Evolutionary conservation across 805 yeast genomes (phyloP), one percentile per base, ranked within the genome.

Genomic region (Pichia manshurica): DNA sequence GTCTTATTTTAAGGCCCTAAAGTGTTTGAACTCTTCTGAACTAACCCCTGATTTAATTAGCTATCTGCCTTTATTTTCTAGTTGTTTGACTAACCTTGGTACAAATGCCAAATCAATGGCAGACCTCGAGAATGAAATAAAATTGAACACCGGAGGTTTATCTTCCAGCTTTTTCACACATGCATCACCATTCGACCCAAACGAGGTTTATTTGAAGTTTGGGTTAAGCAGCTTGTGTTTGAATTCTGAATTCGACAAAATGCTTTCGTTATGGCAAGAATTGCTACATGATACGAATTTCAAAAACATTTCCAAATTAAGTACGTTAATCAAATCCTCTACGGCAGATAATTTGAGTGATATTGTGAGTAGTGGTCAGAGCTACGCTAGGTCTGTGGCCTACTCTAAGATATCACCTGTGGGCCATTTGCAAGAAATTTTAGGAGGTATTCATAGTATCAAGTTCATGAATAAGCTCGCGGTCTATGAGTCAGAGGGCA

Each of bases 281-380:
- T 63, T 91, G n/a, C 65, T 91, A 36, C 57, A 70, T 10, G 76
- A 79, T 37, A 88, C 96, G 0, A 79, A 83, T 56, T 84, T 87
- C 57, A 61, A 63, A 20, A 78, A 81, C 50, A 68, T 79, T 42
- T 83, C 81, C 45, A 91, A 89, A 59, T 70, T 93, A 49, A 72
- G 78, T 48, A 79, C 85, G 1, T 70, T 93, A 58, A 78, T 93
- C 37, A 84, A 84, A 58, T 77, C 83, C 36, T 64, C 84, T 57
- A 84, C 86, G 0, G 81, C 89, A 31, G 90, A 87, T 56, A 86
- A 87, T 58, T 70, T 87, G 48, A 82, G 90, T 57, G 71, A 77
- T 6, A 79, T 93, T 44, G 90, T 96, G 9, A 93, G 90, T 48
- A 72, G 84, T 47, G 99, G 99, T 0, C 97, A 93, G 61, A 69